Percentiles rank a stretch among this genome's conserved stretches.
phyloP scores from a whole-genome alignment of 345 rosid species.

The Salix caprea region DNA sequence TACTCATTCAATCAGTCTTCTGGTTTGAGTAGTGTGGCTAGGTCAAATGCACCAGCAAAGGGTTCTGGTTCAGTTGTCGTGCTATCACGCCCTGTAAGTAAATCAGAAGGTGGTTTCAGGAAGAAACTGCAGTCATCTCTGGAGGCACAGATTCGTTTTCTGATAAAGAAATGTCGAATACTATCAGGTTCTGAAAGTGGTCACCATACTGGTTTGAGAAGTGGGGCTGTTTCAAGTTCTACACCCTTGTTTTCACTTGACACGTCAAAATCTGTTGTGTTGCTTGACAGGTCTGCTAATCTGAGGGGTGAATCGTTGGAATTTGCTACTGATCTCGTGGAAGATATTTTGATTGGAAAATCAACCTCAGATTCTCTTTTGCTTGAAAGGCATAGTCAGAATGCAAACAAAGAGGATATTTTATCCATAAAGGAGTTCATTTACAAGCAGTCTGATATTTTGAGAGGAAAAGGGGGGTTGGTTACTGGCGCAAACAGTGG shows the following conservation, averaged over 20 bases:
- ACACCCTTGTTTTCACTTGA: conserved; percentile 75
- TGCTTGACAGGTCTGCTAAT: conserved; percentile 46
- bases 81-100: conserved; percentile 71
- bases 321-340: conserved; percentile 60
- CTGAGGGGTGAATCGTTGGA: conserved; percentile 63
- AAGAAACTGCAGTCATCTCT: conserved; percentile 76
- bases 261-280: conserved; percentile 67
- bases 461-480: conserved; percentile 77
- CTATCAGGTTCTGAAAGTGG: conserved; percentile 55
- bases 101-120: conserved; percentile 64
- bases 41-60: conserved; percentile 51
- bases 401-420: conserved; percentile 56
- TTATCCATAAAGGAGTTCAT: conserved; percentile 68
- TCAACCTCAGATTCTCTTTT: conserved; percentile 66
- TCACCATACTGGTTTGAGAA: conserved; percentile 55
- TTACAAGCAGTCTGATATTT: conserved; percentile 57
- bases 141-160: conserved; percentile 72
- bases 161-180: conserved; percentile 69
- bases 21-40: conserved; percentile 39
- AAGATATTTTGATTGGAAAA: conserved; percentile 71
- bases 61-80: conserved; percentile 70
- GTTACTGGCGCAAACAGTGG: conserved; percentile 43
- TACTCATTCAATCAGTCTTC: conserved; percentile 39
- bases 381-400: conserved; percentile 61
- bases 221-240: conserved; percentile 51